Conservation (phyloP, 768 basidiomycete species). For the Psilocybe tampanensis region DNA sequence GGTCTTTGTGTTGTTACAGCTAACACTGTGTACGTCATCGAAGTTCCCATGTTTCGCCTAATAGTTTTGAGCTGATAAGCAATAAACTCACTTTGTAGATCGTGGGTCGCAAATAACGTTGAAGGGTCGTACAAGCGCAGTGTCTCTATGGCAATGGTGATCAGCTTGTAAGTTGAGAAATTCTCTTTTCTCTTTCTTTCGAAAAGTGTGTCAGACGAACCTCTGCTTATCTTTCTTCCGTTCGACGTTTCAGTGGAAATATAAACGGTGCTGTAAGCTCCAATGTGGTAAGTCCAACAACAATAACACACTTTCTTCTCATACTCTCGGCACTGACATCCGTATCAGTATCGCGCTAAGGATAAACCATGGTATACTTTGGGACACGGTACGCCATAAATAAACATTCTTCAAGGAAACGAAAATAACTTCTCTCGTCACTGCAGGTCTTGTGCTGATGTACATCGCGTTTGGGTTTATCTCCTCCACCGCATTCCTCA, state of each 20-base stretch:
- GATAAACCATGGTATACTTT: slow-evolving; percentile 70
- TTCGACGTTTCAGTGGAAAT: slow-evolving; percentile 53
- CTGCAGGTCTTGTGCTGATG: slow-evolving; percentile 64
- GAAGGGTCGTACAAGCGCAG: slow-evolving; percentile 80
- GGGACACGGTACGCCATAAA: slow-evolving; percentile 30
- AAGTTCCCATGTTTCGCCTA: background rate
- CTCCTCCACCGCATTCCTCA: slow-evolving; percentile 41
- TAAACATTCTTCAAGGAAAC: background rate
- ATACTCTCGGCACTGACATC: background rate
- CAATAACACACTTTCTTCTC: background rate
- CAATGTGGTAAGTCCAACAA: slow-evolving; percentile 60
- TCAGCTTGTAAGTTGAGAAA: slow-evolving; percentile 57
- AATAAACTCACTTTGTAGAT: slow-evolving; percentile 27
- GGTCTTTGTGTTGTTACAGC: slow-evolving; percentile 35
- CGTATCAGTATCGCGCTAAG: slow-evolving; percentile 55
- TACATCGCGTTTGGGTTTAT: slow-evolving; percentile 70
- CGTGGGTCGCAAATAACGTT: slow-evolving; percentile 69
- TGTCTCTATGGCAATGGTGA: slow-evolving; percentile 70
- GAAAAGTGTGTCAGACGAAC: background rate
- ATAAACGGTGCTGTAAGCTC: slow-evolving; percentile 78
- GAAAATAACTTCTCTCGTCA: background rate
- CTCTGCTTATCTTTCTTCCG: background rate
- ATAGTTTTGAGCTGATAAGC: background rate
- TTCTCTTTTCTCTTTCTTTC: too few species aligned
- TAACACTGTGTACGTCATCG: slow-evolving; percentile 53